A percentile compares a stretch with the other conserved stretches of the same genome.
These are phyloP conservation scores for Coffea humblotiana DNA, from an alignment of 305 asterid species.

Conservation along the genomic window DNA sequence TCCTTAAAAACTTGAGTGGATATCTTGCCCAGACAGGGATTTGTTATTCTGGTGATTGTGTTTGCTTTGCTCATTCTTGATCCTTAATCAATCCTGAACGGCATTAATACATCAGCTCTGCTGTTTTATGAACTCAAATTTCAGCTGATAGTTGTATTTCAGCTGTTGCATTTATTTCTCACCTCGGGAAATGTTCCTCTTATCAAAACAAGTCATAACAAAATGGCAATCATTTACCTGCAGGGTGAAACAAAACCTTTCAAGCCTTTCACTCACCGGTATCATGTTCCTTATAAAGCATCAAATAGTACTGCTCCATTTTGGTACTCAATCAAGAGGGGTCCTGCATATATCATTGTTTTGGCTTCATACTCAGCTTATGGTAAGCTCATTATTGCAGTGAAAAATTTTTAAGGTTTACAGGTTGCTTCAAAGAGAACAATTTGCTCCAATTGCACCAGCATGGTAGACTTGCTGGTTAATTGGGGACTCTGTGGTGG, in stretches of 20 bases:
- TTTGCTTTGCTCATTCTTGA: neutral
- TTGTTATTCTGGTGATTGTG: too few relatives aligned
- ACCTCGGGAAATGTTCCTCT: neutral
- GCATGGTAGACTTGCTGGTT: neutral
- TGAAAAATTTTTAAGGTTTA: neutral
- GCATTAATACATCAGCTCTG: neutral
- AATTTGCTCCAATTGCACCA: neutral
- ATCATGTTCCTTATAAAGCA: conserved; percentile 54
- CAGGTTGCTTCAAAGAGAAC: neutral
- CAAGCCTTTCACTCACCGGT: conserved; percentile 75
- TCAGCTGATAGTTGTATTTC: neutral
- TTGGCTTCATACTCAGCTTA: conserved; percentile 82
- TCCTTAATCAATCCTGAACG: neutral
- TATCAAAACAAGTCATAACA: neutral
- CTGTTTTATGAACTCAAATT: neutral
- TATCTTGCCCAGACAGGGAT: neutral
- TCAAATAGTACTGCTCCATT: conserved; percentile 67
- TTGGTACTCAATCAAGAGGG: conserved; percentile 90
- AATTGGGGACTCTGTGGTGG: neutral
- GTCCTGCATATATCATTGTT: conserved; percentile 79
- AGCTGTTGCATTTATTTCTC: neutral
- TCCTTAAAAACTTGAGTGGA: neutral
- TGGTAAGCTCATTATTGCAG: conserved; percentile 39
- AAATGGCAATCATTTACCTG: conserved; percentile 15
- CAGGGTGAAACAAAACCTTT: conserved; percentile 84